A percentile compares a stretch with the other conserved stretches of the same genome.
phyloP scores from a whole-genome alignment of 257 asterid species.

The Jacaranda copaia region DNA sequence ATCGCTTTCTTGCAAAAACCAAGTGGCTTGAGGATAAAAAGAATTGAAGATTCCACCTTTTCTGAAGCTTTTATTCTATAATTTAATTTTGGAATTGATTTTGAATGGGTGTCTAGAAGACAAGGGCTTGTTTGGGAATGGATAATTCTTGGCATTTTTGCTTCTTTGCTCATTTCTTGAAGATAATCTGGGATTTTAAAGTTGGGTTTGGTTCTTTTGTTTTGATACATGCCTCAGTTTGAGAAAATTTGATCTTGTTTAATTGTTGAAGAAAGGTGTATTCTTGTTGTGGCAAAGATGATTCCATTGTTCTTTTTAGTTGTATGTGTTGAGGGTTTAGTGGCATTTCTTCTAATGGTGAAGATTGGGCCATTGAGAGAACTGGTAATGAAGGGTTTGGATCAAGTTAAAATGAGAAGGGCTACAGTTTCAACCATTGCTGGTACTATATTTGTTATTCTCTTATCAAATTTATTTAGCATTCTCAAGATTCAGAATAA shows the following conservation, averaged over 20 bases:
- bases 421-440: constrained; percentile 88
- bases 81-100: not conserved
- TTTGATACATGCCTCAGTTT: constrained; percentile 16
- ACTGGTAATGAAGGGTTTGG: constrained; percentile 82
- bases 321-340: constrained; percentile 73
- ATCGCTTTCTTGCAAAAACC: constrained; percentile 33
- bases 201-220: constrained; percentile 28
- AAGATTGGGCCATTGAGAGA: constrained; percentile 93
- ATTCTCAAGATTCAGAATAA: constrained; percentile 91
- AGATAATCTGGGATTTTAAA: constrained; percentile 8
- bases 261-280: not conserved
- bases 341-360: constrained; percentile 85
- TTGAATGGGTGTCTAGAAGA: constrained; percentile 2
- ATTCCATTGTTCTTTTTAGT: constrained; percentile 85
- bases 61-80: not conserved
- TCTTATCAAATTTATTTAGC: constrained; percentile 76
- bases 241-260: constrained; percentile 20
- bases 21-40: constrained; percentile 20
- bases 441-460: constrained; percentile 76
- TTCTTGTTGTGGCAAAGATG: constrained; percentile 52
- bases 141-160: constrained; percentile 24
- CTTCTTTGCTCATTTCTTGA: constrained; percentile 29
- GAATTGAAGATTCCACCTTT: not conserved
- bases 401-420: constrained; percentile 87
- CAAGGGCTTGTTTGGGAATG: constrained; percentile 19